Evolutionary conservation across 1,284 basidiomycete species (phyloP).

Genomic region (Cryptococcus sp.): DNA sequence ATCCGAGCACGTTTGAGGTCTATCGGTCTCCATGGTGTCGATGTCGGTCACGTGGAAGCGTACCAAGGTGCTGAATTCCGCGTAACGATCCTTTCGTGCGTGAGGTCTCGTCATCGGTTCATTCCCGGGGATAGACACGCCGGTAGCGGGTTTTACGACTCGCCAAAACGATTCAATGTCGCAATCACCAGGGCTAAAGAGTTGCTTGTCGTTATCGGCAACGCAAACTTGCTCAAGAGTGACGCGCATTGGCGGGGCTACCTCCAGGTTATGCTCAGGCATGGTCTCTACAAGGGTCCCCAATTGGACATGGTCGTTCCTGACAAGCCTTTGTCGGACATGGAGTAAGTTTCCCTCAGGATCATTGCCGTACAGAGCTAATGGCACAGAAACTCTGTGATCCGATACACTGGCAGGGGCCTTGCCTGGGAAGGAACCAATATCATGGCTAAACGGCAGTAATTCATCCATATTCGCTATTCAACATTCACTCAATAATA

Average conservation of each 20-base stretch:
- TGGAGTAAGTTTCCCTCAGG: conserved; percentile 13
- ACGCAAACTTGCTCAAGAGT: conserved; percentile 29
- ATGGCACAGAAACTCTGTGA: background rate
- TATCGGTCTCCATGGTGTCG: conserved; percentile 32
- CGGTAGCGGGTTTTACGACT: conserved; percentile 42
- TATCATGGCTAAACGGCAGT: too few relatives aligned
- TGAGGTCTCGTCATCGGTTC: conserved; percentile 40
- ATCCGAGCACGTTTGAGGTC: conserved; percentile 39
- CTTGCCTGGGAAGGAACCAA: too few relatives aligned
- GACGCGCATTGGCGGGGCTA: conserved; percentile 42
- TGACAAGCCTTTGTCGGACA: conserved; percentile 11
- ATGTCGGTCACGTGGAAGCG: conserved; percentile 46
- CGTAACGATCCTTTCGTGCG: conserved; percentile 42
- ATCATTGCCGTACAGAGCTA: background rate
- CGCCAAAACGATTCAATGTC: conserved; percentile 49
- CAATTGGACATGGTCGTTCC: conserved; percentile 10
- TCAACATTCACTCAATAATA: too few relatives aligned
- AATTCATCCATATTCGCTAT: too few relatives aligned
- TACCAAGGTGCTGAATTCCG: conserved; percentile 34
- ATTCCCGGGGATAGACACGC: conserved; percentile 31
- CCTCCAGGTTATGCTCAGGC: conserved; percentile 31
- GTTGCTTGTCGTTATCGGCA: conserved; percentile 45
- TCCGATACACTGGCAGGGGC: too few relatives aligned
- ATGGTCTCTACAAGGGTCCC: conserved; percentile 17
- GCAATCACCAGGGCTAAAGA: conserved; percentile 49